Percentiles rank a stretch among this genome's conserved stretches.
Conservation (phyloP, 768 basidiomycete genomes). For the Agrocybe pediades region DNA sequence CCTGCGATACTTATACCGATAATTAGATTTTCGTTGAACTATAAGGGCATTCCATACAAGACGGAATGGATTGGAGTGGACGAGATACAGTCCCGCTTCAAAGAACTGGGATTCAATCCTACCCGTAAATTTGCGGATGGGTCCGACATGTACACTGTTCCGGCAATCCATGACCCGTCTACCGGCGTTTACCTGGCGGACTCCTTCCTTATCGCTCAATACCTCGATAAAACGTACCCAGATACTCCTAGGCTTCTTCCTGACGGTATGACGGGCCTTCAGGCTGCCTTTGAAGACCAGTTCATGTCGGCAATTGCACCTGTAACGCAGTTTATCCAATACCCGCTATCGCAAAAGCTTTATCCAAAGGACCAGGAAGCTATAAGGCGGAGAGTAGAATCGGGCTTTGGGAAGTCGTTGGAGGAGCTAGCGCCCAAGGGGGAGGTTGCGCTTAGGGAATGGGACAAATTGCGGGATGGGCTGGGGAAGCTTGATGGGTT, state of each 20-base stretch:
- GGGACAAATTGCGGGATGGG: conserved; percentile 8
- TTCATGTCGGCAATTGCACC: conserved; percentile 1
- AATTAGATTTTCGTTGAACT: conserved; percentile 21
- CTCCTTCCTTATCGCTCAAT: conserved; percentile 44
- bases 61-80: conserved; percentile 52
- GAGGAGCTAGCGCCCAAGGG: conserved; percentile 14
- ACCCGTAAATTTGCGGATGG: conserved; percentile 32
- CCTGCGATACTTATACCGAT: too few relatives aligned
- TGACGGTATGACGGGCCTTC: conserved; percentile 14
- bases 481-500: conserved; percentile 11
- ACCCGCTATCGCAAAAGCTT: conserved; percentile 5
- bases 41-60: conserved; percentile 23
- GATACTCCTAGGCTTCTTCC: conserved; percentile 13
- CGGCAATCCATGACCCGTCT: conserved; percentile 47
- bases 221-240: conserved; percentile 52
- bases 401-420: conserved; percentile 9
- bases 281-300: conserved; percentile 7
- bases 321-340: conserved; percentile 5
- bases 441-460: conserved; percentile 6
- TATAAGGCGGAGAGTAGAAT: conserved; percentile 13
- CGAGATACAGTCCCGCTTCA: conserved; percentile 38
- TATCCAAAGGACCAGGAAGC: conserved; percentile 12
- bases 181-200: conserved; percentile 39
- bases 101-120: conserved; percentile 35
- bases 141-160: conserved; percentile 39